Base-by-base conservation (phyloP, 169 alveolate species). In the Plasmodium ovale region DNA sequence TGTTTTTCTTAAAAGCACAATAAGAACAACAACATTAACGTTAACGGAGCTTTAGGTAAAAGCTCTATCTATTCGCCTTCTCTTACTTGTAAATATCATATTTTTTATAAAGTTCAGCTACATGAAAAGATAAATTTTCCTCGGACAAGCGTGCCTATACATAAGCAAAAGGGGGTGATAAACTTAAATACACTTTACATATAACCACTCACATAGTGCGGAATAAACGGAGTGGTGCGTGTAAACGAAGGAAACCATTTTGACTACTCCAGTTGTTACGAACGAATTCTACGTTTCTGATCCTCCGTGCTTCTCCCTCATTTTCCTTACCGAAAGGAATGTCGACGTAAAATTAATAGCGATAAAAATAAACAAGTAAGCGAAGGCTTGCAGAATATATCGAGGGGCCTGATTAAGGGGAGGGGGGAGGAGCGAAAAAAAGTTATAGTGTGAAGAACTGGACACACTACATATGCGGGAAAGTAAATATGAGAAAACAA, bases 341-440 rank as follows among this genome's bases (percentile, higher is more conserved):
- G 88, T 77, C 35, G 88, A 77, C 9, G 88, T 77, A 42, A 77
- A 77, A 37, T 77, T 77, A 29, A 77, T 77, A 12, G 88, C 88
- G 62, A 77, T 77, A 51, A 77, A 77, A 67, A 77, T 77, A 68
- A 77, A 77, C 53, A 77, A 35, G 27, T 77, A 77, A 2, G 88
- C 88, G 21, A 77, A 77, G 31, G 88, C 74, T 77, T 77, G 88
- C 14, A 77, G 59, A 42, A 77, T 77, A 53, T 77, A 77, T 53
- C 88, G 73, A 23, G 88, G 88, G 37, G 88, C 74, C 88, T 77
- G 56, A 19, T 23, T 44, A 58, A 12, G 14, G 31, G 39, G 21
- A 67, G 27, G 4, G 7, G 16, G n/a, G 19, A 35, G n/a, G 31
- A 16, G 16, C 9, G 6, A 25, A 3, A 56, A 21, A 74, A 25